A percentile compares a stretch with the other conserved stretches of the same genome.
phyloP scores from a whole-genome alignment of 139 green algal genomes.

The Mesotaenium endlicherianum region DNA sequence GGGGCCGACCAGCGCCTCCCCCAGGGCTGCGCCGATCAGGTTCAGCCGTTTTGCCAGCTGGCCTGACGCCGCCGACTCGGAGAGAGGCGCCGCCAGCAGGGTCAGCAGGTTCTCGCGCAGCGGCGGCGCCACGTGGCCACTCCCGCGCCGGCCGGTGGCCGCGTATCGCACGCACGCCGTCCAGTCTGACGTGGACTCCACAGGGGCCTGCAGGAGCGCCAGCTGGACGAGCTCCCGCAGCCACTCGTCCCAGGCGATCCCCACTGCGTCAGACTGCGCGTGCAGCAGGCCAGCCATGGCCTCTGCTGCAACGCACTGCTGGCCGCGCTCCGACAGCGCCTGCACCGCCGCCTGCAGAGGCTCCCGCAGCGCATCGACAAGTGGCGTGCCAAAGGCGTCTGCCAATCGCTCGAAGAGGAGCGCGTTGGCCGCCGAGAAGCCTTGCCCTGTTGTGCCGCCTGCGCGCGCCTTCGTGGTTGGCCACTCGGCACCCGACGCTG shows the following conservation, averaged over 20 bases:
- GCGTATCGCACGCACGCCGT: neutral
- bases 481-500: neutral
- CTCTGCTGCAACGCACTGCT: slow-evolving; percentile 14
- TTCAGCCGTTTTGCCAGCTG: slow-evolving; percentile 3
- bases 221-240: neutral
- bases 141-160: neutral
- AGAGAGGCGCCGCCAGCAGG: neutral
- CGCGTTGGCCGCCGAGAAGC: neutral
- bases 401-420: slow-evolving; percentile 1
- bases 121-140: neutral
- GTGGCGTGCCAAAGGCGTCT: neutral
- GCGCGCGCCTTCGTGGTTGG: neutral
- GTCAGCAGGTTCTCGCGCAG: neutral
- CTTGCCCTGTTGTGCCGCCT: neutral
- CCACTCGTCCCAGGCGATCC: neutral
- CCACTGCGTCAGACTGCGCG: neutral
- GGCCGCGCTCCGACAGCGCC: neutral
- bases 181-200: neutral
- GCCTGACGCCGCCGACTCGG: neutral
- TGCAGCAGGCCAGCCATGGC: slow-evolving; percentile 12
- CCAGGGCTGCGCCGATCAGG: neutral
- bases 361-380: neutral
- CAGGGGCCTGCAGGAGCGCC: neutral
- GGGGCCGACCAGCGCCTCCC: neutral
- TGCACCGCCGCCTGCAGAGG: neutral